Conservation (phyloP, 371 early-diverging fungal genomes). For the Synchytrium microbalum region DNA sequence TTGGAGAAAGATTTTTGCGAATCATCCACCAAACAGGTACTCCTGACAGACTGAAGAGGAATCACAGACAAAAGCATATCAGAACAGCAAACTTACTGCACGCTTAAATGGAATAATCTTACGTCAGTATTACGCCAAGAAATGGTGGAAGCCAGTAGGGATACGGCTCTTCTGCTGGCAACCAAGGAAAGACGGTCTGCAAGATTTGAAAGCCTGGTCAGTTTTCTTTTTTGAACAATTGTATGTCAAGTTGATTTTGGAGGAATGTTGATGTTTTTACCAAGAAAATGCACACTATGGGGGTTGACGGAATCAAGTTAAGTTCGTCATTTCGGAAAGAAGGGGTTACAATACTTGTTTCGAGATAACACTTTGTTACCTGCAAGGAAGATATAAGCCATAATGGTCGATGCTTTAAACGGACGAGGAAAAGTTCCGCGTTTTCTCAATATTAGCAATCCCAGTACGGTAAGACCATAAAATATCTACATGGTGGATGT, state of each 20-base stretch:
- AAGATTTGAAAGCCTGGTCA: slow-evolving; percentile 4
- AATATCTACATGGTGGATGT: slow-evolving; percentile 18
- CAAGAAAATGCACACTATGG: too few species aligned
- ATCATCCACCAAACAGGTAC: not conserved
- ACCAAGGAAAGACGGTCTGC: slow-evolving; percentile 21
- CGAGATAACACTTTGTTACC: too few species aligned
- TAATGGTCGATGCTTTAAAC: not conserved
- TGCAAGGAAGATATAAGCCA: not conserved
- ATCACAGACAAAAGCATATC: too few species aligned
- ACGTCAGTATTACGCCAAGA: not conserved
- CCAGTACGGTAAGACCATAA: slow-evolving; percentile 25
- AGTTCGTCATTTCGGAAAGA: too few species aligned
- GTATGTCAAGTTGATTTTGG: too few species aligned
- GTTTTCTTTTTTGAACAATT: too few species aligned
- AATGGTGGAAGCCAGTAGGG: not conserved
- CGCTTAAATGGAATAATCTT: too few species aligned
- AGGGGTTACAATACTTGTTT: too few species aligned
- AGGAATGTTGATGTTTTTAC: too few species aligned
- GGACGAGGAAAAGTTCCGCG: not conserved
- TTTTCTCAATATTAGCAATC: slow-evolving; percentile 3
- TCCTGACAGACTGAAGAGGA: too few species aligned
- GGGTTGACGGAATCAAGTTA: too few species aligned
- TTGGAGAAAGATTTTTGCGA: not conserved
- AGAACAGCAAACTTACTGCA: too few species aligned
- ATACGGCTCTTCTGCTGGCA: slow-evolving; percentile 6